Evolutionary conservation across 495 filamentous ascomycete genomes (phyloP).

Genomic region (Bombardia bombarda): DNA sequence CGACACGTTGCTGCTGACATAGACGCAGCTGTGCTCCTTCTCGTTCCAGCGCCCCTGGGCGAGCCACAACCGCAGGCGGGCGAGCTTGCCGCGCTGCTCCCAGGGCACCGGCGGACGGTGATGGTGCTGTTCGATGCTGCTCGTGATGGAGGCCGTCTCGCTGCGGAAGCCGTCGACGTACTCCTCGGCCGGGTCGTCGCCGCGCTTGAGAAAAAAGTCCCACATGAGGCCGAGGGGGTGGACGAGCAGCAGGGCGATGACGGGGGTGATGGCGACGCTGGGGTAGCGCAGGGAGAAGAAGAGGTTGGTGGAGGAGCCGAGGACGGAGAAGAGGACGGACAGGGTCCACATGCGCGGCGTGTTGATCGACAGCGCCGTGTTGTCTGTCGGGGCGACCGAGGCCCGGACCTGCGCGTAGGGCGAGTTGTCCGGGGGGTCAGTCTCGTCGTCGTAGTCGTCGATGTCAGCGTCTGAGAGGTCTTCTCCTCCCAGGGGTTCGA

Average conservation of each 20-base stretch:
- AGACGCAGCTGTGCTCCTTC: conserved; percentile 81
- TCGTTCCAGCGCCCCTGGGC: conserved; percentile 78
- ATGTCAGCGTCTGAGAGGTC: conserved; percentile 13
- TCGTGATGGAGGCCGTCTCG: conserved; percentile 11
- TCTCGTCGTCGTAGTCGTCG: conserved; percentile 25
- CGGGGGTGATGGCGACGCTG: conserved; percentile 75
- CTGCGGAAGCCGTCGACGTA: conserved; percentile 47
- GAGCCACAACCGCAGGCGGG: conserved; percentile 58
- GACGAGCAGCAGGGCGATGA: conserved; percentile 74
- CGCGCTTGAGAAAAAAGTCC: conserved; percentile 59
- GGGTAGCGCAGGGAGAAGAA: conserved; percentile 82
- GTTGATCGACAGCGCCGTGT: conserved; percentile 67
- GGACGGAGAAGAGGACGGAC: conserved; percentile 66
- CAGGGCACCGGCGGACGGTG: conserved; percentile 11
- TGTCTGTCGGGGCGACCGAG: conserved; percentile 65
- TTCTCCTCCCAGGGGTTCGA: conserved; percentile 10
- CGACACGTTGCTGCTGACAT: conserved; percentile 84
- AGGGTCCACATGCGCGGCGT: conserved; percentile 83
- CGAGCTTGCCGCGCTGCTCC: conserved; percentile 21
- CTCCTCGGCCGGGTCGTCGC: conserved; percentile 52
- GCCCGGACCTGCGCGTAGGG: conserved; percentile 69
- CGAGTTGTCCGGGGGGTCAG: conserved; percentile 54
- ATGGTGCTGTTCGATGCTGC: neutral
- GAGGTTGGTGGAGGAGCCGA: conserved; percentile 75
- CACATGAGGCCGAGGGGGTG: conserved; percentile 73